Base-by-base conservation (phyloP, 2,329 filamentous ascomycete genomes). In the Mycogone perniciosa region DNA sequence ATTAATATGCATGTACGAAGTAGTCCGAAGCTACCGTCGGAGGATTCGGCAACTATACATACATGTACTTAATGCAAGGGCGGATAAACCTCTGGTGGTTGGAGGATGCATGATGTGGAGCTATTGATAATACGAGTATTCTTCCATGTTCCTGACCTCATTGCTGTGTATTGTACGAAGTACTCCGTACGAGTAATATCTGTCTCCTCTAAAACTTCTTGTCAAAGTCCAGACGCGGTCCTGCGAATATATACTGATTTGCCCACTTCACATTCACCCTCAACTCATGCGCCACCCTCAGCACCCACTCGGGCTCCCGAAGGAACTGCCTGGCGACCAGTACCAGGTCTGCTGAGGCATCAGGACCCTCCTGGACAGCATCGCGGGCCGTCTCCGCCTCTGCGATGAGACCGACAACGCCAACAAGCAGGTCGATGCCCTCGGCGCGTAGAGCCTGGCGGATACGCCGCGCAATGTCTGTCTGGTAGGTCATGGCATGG, bases 221-320 rank as follows among this genome's bases (percentile, higher is more conserved):
- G 31, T 35, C 13, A 50, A 53, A 53, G 41, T 52, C 50, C 11
- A 30, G 39, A 13, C 51, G 51, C 7, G 51, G 51, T 7, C 44
- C 57, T 1, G 68, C 71, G 7, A 72, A 65, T 30, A 64, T 58
- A 57, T 81, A 81, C 64, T 95, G 89, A 57, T 82, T 81, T 1
- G 89, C 81, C 80, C 85, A 85, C 59, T 84, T 74, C 5, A 91
- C 81, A 52, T 81, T 72, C 4, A 91, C 82, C 7, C 80, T 82
- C 31, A 95, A 71, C 57, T 89, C 80, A 54, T 87, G 78, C 0
- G 88, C 90, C 55, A 81, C 84, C 33, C 79, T 76, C 68, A 89
- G 81, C 7, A 89, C 85, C 63, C 90, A 82, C 52, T 88, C 84
- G 0, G 90, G 87, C 62, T 95, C 89, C 65, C 89, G 82, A 70